Percentiles rank a stretch among this genome's conserved stretches.
phyloP scores from a whole-genome alignment of 805 yeast genomes.

The Starmerella sp. region DNA sequence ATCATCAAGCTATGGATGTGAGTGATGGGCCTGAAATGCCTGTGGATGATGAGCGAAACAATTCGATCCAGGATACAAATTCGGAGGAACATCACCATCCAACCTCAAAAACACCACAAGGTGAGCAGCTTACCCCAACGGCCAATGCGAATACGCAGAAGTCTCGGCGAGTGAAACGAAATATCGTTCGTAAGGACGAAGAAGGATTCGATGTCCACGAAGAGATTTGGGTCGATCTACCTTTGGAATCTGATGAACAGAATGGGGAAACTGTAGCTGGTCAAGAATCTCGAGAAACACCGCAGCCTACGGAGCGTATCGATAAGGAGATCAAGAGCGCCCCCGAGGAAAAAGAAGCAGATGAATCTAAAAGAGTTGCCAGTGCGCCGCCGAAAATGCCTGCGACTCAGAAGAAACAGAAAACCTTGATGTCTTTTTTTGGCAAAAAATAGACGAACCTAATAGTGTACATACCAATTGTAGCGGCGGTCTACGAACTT shows the following conservation, averaged over 20 bases:
- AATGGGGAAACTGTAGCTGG: too few species aligned
- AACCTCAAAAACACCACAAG: too few species aligned
- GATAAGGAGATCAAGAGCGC: not conserved
- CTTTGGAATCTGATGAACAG: not conserved
- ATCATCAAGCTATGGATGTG: not conserved
- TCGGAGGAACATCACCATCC: too few species aligned
- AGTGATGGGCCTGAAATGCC: not conserved
- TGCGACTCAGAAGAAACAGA: not conserved
- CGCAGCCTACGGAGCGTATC: too few species aligned
- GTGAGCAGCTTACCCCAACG: too few species aligned
- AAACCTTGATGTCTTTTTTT: conserved; percentile 5
- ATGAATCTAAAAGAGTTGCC: not conserved
- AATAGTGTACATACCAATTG: too few species aligned
- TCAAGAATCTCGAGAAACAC: too few species aligned
- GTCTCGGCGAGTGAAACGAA: not conserved
- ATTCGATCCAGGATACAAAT: too few species aligned
- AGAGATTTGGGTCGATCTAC: conserved; percentile 6
- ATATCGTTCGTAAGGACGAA: conserved; percentile 2
- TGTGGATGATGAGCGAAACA: too few species aligned
- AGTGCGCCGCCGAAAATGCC: conserved; percentile 4
- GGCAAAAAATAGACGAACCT: not conserved
- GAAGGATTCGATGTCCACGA: conserved; percentile 8
- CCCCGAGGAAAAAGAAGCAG: not conserved
- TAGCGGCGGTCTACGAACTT: too few species aligned
- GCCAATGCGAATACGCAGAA: too few species aligned